Conservation (phyloP, 1,284 basidiomycete genomes). For the Stygiomarasmius scandens region DNA sequence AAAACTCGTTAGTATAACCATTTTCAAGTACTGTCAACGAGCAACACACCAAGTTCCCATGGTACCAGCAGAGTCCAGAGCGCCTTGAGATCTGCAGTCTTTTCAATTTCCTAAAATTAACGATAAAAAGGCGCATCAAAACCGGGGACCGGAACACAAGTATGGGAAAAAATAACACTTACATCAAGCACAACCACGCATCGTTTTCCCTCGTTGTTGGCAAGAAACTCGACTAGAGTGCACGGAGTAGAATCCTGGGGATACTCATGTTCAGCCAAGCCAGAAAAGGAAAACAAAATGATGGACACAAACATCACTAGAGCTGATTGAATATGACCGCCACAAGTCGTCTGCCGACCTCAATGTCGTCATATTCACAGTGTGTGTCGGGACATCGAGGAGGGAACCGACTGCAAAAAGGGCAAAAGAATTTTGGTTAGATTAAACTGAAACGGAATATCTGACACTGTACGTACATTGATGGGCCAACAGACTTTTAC, state of each 20-base stretch:
- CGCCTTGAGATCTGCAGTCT: conserved; percentile 70
- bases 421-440: too few species aligned
- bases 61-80: conserved; percentile 79
- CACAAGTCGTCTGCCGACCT: conserved; percentile 73
- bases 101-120: conserved; percentile 81
- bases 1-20: conserved; percentile 5
- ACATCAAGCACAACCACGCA: conserved; percentile 85
- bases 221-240: conserved; percentile 74
- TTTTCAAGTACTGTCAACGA: not conserved
- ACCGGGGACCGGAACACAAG: not conserved
- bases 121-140: conserved; percentile 6
- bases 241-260: conserved; percentile 63
- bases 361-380: conserved; percentile 83
- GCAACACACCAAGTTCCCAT: conserved; percentile 69
- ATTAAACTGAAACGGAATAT: conserved; percentile 11
- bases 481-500: conserved; percentile 78
- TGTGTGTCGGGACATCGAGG: conserved; percentile 77
- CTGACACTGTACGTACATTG: conserved; percentile 57
- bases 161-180: conserved; percentile 31
- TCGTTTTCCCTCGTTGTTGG: conserved; percentile 75
- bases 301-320: conserved; percentile 57
- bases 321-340: conserved; percentile 78
- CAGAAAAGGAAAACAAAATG: not conserved
- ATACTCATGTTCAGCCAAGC: not conserved
- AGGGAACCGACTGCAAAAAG: conserved; percentile 67